Conservation (phyloP, 352 stramenopile genomes). For the Globisporangium cylindrosporum region DNA sequence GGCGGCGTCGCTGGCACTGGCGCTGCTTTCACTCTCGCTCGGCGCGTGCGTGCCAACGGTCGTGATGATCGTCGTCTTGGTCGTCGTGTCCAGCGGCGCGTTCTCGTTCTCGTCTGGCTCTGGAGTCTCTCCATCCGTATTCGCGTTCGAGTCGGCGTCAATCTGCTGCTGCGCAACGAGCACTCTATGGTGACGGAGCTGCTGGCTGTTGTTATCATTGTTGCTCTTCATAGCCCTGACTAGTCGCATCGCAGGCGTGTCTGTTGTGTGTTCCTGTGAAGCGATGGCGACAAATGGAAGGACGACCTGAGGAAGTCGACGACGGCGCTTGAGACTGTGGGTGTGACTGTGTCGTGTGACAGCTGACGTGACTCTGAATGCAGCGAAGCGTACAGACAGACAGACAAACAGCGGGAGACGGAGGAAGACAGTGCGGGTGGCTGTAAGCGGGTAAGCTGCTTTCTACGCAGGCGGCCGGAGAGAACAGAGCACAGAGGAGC, state of each 20-base stretch:
- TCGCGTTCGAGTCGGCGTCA: background rate
- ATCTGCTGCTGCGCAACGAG: background rate
- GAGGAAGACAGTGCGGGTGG: background rate
- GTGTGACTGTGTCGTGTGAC: background rate
- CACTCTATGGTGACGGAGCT: background rate
- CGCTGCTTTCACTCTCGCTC: background rate
- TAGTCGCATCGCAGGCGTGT: background rate
- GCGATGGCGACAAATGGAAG: background rate
- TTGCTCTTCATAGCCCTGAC: background rate
- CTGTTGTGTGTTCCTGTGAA: background rate
- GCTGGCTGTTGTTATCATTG: background rate
- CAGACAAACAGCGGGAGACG: background rate
- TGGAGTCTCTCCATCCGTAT: background rate
- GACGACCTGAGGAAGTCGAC: background rate
- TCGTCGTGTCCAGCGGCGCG: too few relatives aligned
- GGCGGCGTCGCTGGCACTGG: background rate
- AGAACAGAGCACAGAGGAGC: background rate
- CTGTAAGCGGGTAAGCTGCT: background rate
- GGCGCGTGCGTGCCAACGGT: too few relatives aligned
- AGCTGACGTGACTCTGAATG: background rate
- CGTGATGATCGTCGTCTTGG: too few relatives aligned
- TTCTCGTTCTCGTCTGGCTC: slow-evolving; percentile 1
- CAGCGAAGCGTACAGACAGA: background rate
- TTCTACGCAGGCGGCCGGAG: background rate
- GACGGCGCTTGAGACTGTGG: background rate